Conservation (phyloP, 257 asterid genomes). For the Scutellaria barbata region DNA sequence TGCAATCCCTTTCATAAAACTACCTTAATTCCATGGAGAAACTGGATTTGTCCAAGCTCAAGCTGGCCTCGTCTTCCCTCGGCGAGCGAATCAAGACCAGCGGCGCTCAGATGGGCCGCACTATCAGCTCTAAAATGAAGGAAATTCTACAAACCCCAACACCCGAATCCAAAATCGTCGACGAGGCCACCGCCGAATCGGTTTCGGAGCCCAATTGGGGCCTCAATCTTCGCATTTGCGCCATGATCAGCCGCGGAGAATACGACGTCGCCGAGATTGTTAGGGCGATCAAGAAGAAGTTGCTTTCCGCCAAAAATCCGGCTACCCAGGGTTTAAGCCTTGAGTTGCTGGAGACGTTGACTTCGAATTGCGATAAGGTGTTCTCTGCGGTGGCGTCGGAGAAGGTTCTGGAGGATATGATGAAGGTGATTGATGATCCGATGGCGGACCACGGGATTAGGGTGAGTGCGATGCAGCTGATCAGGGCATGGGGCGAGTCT, state of each 20-base stretch:
- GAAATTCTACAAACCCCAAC: slow-evolving; percentile 82
- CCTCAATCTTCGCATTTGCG: slow-evolving; percentile 89
- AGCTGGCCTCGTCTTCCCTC: slow-evolving; percentile 79
- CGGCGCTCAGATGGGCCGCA: slow-evolving; percentile 83
- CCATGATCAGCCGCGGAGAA: slow-evolving; percentile 73
- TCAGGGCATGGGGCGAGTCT: slow-evolving; percentile 91
- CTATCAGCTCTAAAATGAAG: slow-evolving; percentile 76
- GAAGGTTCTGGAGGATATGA: slow-evolving; percentile 88
- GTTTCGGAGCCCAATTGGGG: slow-evolving; percentile 85
- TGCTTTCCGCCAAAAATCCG: slow-evolving; percentile 54
- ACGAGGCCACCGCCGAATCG: slow-evolving; percentile 80
- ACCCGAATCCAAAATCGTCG: slow-evolving; percentile 81
- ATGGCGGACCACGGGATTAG: slow-evolving; percentile 68
- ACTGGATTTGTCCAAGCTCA: slow-evolving; percentile 68
- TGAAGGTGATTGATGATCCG: slow-evolving; percentile 78
- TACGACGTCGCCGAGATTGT: slow-evolving; percentile 77
- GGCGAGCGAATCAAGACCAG: slow-evolving; percentile 74
- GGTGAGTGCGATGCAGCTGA: slow-evolving; percentile 78
- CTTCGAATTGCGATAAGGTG: slow-evolving; percentile 90
- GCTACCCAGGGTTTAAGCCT: slow-evolving; percentile 56
- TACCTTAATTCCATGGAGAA: slow-evolving; percentile 58
- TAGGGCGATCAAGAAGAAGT: slow-evolving; percentile 74
- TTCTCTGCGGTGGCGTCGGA: slow-evolving; percentile 92
- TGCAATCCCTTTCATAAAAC: slow-evolving; percentile 5
- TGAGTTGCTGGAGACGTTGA: slow-evolving; percentile 83